Base-by-base conservation (phyloP, 177 flowering plant genomes). In the Telopea speciosissima region DNA sequence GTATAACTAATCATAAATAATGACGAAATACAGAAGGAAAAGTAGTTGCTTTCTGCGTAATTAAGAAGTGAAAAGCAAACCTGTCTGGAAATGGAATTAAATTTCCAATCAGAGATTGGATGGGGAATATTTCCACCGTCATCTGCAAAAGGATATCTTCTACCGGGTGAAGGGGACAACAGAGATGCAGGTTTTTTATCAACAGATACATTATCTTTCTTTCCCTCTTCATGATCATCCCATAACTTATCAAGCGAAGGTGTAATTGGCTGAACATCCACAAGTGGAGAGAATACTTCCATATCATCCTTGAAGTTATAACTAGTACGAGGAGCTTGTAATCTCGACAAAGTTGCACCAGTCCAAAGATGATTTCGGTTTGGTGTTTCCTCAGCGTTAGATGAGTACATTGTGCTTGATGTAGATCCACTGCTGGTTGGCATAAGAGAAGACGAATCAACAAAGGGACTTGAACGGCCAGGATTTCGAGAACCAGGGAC, bases 281-380 rank as follows among this genome's bases (percentile, higher is more conserved):
- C 91, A 69, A 96, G 86, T 17, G 99, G 99, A 65, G 98, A 96
- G 75, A 96, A 96, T 16, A 96, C 92, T 62, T 93, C 97, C 99
- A 96, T 93, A 63, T 93, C 99, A 77, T 96, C 99, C 84, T 86
- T 93, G 73, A 87, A 82, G 79, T 87, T 86, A 71, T 82, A 83
- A 77, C 75, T 79, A 65, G 88, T 66, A 68, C 86, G 92, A 75
- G 88, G 83, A 70, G 96, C 84, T 65, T 88, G 86, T 74, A 96
- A 80, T 79, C 90, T 89, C 7, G 86, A 11, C 74, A 93, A 76
- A 68, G 80, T 61, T 80, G 89, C 94, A 78, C 89, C 91, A 7
- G 85, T 78, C 86, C 88, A 73, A 6, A 88, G 70, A 81, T 78
- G 85, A 77, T 81, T 88, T 31, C 85, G 73, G 16, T 76, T 79